Percentiles rank a stretch among this genome's conserved stretches.
Evolutionary conservation across 495 filamentous ascomycete genomes (phyloP).

Genomic region (Aspergillus olivimuriae): DNA sequence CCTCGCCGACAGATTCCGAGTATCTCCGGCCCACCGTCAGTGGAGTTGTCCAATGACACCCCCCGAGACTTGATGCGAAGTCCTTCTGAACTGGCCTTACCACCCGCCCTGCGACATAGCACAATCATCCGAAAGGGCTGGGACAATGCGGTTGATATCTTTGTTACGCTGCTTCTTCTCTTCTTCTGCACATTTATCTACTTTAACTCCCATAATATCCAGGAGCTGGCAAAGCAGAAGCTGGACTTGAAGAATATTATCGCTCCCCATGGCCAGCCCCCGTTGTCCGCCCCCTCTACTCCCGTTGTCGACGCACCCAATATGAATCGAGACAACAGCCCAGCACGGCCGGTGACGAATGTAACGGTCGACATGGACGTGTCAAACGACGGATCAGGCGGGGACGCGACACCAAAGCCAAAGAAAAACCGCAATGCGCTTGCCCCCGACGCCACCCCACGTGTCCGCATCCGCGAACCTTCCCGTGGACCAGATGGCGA

Average conservation of each 20-base stretch:
- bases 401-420: conserved; percentile 20
- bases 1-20: conserved; percentile 31
- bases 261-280: conserved; percentile 35
- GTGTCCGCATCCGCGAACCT: conserved; percentile 40
- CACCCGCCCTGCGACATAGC: conserved; percentile 41
- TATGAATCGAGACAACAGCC: conserved; percentile 20
- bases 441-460: conserved; percentile 18
- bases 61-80: conserved; percentile 33
- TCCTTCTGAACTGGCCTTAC: conserved; percentile 37
- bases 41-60: conserved; percentile 34
- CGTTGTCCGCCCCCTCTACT: conserved; percentile 40
- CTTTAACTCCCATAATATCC: conserved; percentile 43
- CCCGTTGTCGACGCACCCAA: conserved; percentile 28
- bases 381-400: conserved; percentile 11
- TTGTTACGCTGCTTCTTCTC: conserved; percentile 38
- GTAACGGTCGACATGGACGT: conserved; percentile 33
- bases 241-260: conserved; percentile 49
- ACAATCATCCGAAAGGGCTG: conserved; percentile 49
- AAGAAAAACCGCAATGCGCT: conserved; percentile 17
- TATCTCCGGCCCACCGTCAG: conserved; percentile 24
- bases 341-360: conserved; percentile 19
- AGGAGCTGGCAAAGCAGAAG: conserved; percentile 43
- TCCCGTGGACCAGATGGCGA: conserved; percentile 34
- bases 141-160: conserved; percentile 47
- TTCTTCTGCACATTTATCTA: conserved; percentile 44